These are phyloP conservation scores for Pleurotus citrinopileatus DNA, from an alignment of 768 basidiomycete species.

Conservation along the genomic window DNA sequence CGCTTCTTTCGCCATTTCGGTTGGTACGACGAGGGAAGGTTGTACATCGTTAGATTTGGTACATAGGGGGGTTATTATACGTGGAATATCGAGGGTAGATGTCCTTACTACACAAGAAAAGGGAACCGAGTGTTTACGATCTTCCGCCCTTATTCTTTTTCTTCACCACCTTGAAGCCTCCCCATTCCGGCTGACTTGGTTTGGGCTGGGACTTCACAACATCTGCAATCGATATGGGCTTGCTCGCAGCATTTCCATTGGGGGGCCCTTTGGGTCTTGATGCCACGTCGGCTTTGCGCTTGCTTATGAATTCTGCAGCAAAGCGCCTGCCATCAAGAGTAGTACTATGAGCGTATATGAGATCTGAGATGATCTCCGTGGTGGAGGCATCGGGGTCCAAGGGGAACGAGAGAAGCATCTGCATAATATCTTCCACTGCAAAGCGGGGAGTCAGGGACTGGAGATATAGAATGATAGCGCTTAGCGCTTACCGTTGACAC, in stretches of 20 bases:
- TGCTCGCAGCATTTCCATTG: constrained; percentile 36
- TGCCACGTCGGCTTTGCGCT: constrained; percentile 79
- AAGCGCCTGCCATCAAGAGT: constrained; percentile 95
- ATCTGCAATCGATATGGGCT: constrained; percentile 75
- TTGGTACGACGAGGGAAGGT: background rate
- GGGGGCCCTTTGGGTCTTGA: constrained; percentile 43
- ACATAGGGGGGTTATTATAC: background rate
- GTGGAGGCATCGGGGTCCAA: constrained; percentile 82
- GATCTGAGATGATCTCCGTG: constrained; percentile 90
- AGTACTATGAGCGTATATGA: constrained; percentile 92
- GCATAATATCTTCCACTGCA: constrained; percentile 92
- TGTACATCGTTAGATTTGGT: background rate
- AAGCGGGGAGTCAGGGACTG: constrained; percentile 7
- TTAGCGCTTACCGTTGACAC: constrained; percentile 60
- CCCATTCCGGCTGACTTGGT: constrained; percentile 73
- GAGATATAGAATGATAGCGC: background rate
- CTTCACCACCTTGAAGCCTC: constrained; percentile 88
- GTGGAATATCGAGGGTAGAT: background rate
- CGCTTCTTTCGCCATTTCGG: too few relatives aligned
- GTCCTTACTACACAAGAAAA: background rate
- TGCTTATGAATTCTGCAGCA: constrained; percentile 86
- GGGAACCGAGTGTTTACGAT: constrained; percentile 30
- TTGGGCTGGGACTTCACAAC: constrained; percentile 90
- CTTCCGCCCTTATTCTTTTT: constrained; percentile 89
- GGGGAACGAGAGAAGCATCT: constrained; percentile 93